Percentiles rank a stretch among this genome's conserved stretches.
Evolutionary conservation across 2,329 filamentous ascomycete species (phyloP).

Genomic region (Pyricularia sp.): DNA sequence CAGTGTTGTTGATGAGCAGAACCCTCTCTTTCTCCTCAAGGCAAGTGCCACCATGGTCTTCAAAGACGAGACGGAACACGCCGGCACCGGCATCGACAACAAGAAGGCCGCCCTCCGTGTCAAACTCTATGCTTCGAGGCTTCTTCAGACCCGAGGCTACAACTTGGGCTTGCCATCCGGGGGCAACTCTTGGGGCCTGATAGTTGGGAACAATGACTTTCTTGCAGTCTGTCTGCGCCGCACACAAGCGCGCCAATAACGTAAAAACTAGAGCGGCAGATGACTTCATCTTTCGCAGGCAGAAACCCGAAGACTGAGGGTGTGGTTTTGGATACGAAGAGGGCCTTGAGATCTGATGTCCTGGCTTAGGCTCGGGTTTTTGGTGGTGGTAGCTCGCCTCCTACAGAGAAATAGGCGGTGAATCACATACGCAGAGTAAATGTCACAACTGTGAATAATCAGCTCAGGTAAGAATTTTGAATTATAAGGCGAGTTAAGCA

Average conservation of each 20-base stretch:
- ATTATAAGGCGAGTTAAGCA: not conserved
- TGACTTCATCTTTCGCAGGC: not conserved
- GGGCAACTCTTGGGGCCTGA: constrained; percentile 25
- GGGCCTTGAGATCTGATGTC: not conserved
- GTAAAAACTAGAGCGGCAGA: not conserved
- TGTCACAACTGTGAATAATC: not conserved
- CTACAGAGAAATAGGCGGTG: not conserved
- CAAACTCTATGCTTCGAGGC: constrained; percentile 35
- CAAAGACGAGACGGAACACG: constrained; percentile 28
- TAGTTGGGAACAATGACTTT: constrained; percentile 25
- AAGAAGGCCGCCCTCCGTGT: constrained; percentile 31
- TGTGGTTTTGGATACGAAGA: too few relatives aligned
- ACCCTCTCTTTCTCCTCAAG: constrained; percentile 24
- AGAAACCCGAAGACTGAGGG: not conserved
- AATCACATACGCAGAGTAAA: not conserved
- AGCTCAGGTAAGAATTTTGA: not conserved
- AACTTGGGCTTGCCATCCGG: constrained; percentile 34
- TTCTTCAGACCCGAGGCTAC: constrained; percentile 29
- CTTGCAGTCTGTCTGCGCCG: constrained; percentile 18
- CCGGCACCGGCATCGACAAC: constrained; percentile 34
- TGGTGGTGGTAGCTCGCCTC: not conserved
- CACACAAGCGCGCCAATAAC: not conserved
- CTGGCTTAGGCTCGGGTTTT: not conserved
- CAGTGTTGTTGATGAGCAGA: constrained; percentile 23
- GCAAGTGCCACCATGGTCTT: constrained; percentile 32